Evolutionary conservation across 768 basidiomycete genomes (phyloP).

Genomic region (Naematelia aurantialba): DNA sequence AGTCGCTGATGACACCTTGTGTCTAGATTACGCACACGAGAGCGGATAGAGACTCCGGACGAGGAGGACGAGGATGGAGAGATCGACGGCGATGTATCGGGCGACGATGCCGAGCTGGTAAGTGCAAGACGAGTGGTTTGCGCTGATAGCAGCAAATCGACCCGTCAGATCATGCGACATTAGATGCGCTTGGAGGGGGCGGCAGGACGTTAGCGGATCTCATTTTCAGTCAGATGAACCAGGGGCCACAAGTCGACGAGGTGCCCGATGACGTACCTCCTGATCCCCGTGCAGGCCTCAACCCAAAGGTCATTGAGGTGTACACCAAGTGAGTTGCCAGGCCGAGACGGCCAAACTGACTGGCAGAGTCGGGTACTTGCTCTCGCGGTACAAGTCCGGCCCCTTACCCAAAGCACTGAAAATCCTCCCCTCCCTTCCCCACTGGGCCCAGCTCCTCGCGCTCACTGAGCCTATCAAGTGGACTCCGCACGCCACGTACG

Average conservation of each 20-base stretch:
- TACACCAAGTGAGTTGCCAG: conserved; percentile 71
- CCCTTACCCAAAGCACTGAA: conserved; percentile 96
- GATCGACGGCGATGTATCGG: conserved; percentile 38
- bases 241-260: conserved; percentile 52
- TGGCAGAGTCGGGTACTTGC: conserved; percentile 72
- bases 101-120: conserved; percentile 53
- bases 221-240: conserved; percentile 90
- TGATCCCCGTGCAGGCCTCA: conserved; percentile 81
- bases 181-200: conserved; percentile 57
- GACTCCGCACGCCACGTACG: conserved; percentile 91
- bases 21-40: conserved; percentile 29
- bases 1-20: no score
- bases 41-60: conserved; percentile 17
- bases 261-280: conserved; percentile 50
- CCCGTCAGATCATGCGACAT: conserved; percentile 75
- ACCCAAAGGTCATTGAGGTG: conserved; percentile 86
- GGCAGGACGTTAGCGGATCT: conserved; percentile 78
- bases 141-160: conserved; percentile 65
- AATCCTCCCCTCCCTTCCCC: conserved; percentile 88
- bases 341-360: conserved; percentile 8
- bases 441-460: conserved; percentile 93
- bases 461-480: conserved; percentile 88
- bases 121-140: conserved; percentile 18
- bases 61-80: conserved; percentile 40
- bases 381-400: conserved; percentile 86